Evolutionary conservation across 164 flowering plant species (phyloP), one percentile per base, ranked within the genome.

Genomic region (Houttuynia cordata): DNA sequence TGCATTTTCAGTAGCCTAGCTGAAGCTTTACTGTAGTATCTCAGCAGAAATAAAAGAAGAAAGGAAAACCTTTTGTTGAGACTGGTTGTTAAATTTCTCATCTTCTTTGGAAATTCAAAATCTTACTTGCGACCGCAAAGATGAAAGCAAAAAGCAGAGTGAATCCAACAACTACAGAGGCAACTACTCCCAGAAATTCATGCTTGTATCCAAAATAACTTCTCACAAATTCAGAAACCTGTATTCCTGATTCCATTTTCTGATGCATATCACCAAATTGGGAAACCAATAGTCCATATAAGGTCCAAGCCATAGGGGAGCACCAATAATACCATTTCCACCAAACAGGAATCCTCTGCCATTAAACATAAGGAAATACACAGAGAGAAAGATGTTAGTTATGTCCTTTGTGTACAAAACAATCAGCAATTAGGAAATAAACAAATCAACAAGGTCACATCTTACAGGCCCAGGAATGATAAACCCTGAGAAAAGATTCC

Each of bases 291-390:
- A 83, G 65, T 52, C 85, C 87, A 51, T 83, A 79, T 55, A 83
- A 56, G 41, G 80, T 77, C 83, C 83, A 81, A 19, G 86, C 62
- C 1, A 79, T 60, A 0, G 83, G 86, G 56, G 67, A 70, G 17
- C 67, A 56, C 69, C 76, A 78, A 24, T 78, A 79, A 66, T 78
- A 71, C 81, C 86, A 81, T 65, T 80, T 79, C 86, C 86, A 81
- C 86, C 86, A 81, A 10, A 72, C 61, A 1, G 83, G 83, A 17
- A 81, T 81, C 51, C 76, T 79, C 86, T 81, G 83, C 9, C 17
- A 54, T 15, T 8, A 55, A 37, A 23, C 30, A 41, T 37, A 50
- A 50, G 18, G 13, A 15, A 17, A 34, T 15, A 57, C 1, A 19
- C n/a, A n/a, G n/a, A n/a, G n/a, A 10, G 10, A 24, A 24, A 5